Conservation (phyloP, 805 yeast genomes). For the Saccharomycopsis amapae region DNA sequence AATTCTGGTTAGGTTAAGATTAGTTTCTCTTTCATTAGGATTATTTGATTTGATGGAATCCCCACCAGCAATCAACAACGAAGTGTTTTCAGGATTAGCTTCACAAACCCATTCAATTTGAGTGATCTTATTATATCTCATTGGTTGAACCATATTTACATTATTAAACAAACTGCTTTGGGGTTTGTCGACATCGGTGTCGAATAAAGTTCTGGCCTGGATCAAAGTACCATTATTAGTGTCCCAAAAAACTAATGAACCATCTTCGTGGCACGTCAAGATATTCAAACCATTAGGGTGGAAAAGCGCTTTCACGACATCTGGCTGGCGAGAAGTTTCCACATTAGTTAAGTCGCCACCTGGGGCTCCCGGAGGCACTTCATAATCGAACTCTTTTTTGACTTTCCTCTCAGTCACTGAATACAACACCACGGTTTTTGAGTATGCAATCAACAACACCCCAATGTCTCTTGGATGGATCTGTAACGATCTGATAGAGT, state of each 20-base stretch:
- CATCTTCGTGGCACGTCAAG: constrained; percentile 73
- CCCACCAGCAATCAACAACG: constrained; percentile 65
- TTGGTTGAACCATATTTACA: constrained; percentile 21
- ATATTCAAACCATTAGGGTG: constrained; percentile 92
- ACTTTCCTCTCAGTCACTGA: constrained; percentile 49
- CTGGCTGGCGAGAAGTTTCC: constrained; percentile 34
- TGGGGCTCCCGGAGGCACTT: constrained; percentile 58
- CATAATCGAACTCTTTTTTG: constrained; percentile 52
- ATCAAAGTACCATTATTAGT: constrained; percentile 66
- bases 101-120: constrained; percentile 74
- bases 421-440: constrained; percentile 58
- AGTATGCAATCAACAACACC: constrained; percentile 64
- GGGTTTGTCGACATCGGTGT: constrained; percentile 55
- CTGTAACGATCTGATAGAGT: constrained; percentile 55
- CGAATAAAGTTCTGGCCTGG: constrained; percentile 66
- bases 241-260: constrained; percentile 90
- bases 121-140: constrained; percentile 36
- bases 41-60: constrained; percentile 38
- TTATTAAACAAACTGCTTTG: constrained; percentile 25
- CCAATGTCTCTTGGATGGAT: constrained; percentile 92
- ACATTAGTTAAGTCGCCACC: constrained; percentile 50
- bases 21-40: constrained; percentile 26
- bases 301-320: constrained; percentile 51
- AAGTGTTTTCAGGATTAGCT: constrained; percentile 72
- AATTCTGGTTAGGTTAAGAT: constrained; percentile 41